These are phyloP conservation scores for Plectosphaerella cucumerina DNA, from an alignment of 2,329 filamentous ascomycete genomes.

Conservation along the genomic window DNA sequence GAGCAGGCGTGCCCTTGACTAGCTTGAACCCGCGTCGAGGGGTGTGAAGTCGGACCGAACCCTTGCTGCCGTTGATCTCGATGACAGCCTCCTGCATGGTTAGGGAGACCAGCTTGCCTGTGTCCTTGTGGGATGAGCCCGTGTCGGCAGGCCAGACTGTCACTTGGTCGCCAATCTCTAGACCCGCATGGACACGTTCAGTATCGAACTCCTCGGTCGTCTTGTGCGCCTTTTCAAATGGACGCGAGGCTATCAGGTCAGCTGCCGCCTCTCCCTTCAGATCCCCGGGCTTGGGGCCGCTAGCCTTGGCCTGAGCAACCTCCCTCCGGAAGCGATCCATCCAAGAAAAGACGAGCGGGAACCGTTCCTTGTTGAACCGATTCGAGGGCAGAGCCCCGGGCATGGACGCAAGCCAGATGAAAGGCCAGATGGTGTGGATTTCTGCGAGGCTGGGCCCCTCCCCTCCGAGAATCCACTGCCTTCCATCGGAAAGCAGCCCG, in stretches of 20 bases:
- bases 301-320: conserved; percentile 35
- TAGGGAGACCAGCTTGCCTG: conserved; percentile 50
- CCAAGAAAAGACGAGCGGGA: conserved; percentile 61
- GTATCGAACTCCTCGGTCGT: conserved; percentile 46
- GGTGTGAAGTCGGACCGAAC: conserved; percentile 52
- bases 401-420: conserved; percentile 60
- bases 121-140: conserved; percentile 54
- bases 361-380: conserved; percentile 45
- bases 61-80: conserved; percentile 38
- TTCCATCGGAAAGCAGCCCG: conserved; percentile 60
- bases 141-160: conserved; percentile 60
- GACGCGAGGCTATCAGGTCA: conserved; percentile 22
- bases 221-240: conserved; percentile 39
- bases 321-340: conserved; percentile 54
- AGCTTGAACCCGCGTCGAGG: conserved; percentile 57
- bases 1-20: conserved; percentile 18
- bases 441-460: conserved; percentile 54
- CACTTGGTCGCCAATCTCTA: conserved; percentile 51
- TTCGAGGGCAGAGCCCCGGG: conserved; percentile 50
- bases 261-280: conserved; percentile 53
- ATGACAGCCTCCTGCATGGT: conserved; percentile 53
- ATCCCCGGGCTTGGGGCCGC: conserved; percentile 27
- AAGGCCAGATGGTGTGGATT: conserved; percentile 64
- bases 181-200: conserved; percentile 34
- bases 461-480: conserved; percentile 57